These are phyloP conservation scores for Immersiella caudata DNA, from an alignment of 495 filamentous ascomycete species.

Conservation along the genomic window DNA sequence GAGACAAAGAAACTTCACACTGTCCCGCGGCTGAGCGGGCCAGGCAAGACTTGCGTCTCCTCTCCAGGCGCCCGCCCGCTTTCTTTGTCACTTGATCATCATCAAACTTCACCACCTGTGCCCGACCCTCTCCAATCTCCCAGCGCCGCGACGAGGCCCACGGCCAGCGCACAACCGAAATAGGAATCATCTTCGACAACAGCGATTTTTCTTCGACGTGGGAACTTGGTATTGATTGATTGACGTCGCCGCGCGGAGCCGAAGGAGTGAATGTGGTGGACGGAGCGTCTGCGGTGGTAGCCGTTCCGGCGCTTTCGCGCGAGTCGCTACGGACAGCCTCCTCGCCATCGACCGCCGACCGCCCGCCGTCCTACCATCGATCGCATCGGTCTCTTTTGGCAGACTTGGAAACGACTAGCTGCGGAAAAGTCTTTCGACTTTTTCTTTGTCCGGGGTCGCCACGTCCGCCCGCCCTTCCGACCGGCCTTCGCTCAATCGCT, in stretches of 20 bases:
- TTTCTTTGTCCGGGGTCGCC: slow-evolving; percentile 33
- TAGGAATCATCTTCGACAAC: background rate
- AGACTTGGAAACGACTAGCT: slow-evolving; percentile 13
- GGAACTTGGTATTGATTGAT: slow-evolving; percentile 9
- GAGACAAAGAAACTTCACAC: slow-evolving; percentile 22
- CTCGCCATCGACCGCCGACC: slow-evolving; percentile 29
- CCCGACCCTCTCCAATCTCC: slow-evolving; percentile 32
- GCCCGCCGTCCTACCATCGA: slow-evolving; percentile 30
- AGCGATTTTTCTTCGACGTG: slow-evolving; percentile 10
- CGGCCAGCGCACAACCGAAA: slow-evolving; percentile 26
- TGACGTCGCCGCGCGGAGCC: slow-evolving; percentile 24
- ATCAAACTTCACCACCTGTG: slow-evolving; percentile 32
- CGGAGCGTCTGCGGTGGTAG: slow-evolving; percentile 28
- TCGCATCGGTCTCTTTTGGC: slow-evolving; percentile 28
- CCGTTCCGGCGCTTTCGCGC: slow-evolving; percentile 44
- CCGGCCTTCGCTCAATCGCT: slow-evolving; percentile 22
- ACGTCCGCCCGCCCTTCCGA: slow-evolving; percentile 27
- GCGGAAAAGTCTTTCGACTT: slow-evolving; percentile 10
- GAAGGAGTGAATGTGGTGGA: slow-evolving; percentile 33
- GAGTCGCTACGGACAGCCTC: slow-evolving; percentile 43
- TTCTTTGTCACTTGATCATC: slow-evolving; percentile 29
- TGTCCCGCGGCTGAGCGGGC: slow-evolving; percentile 1
- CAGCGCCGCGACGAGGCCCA: slow-evolving; percentile 34
- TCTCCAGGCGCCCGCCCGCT: slow-evolving; percentile 15
- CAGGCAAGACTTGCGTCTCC: slow-evolving; percentile 18